Conservation (phyloP, 129 eudicot species). For the carrot (Daucus carota) region DH1_v3.0 NC_030384.2:31832501-31833000, state of each 20-base stretch:
- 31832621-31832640: slow-evolving; percentile 16
- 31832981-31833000: too few species aligned
- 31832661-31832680: slow-evolving; percentile 27
- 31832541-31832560: slow-evolving; percentile 35
- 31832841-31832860: too few species aligned
- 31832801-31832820: background rate
- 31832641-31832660: slow-evolving; percentile 62
- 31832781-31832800: slow-evolving; percentile 3
- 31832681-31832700: slow-evolving; percentile 28
- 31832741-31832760: background rate
- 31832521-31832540: slow-evolving; percentile 73
- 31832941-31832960: too few species aligned
- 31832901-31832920: too few species aligned
- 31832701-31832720: slow-evolving; percentile 16
- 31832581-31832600: slow-evolving; percentile 14
- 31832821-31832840: background rate
- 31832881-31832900: too few species aligned
- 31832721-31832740: background rate
- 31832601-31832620: slow-evolving; percentile 17
- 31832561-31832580: slow-evolving; percentile 33
- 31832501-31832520: slow-evolving; percentile 70
- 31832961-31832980: too few species aligned
- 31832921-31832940: too few species aligned
- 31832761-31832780: slow-evolving; percentile 2
- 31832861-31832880: too few species aligned